Evolutionary conservation across 2,329 filamentous ascomycete species (phyloP).

Genomic region (Amauroascus verrucosus): DNA sequence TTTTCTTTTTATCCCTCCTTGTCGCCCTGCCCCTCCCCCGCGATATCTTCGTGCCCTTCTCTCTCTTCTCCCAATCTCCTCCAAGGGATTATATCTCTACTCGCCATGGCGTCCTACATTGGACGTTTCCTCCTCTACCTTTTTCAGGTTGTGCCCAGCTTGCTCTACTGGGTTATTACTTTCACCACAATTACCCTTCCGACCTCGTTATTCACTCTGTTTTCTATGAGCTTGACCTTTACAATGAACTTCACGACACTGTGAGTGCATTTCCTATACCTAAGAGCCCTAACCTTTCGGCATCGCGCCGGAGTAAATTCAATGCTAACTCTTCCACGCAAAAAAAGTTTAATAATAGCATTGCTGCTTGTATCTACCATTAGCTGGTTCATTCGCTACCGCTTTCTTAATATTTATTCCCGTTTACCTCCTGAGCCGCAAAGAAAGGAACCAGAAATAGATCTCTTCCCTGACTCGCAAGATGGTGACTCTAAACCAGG

Average conservation of each 20-base stretch:
- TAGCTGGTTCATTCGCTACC: conserved; percentile 90
- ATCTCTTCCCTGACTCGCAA: conserved; percentile 86
- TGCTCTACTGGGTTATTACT: conserved; percentile 69
- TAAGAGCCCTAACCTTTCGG: background rate
- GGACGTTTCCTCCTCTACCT: conserved; percentile 34
- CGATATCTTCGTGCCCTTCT: conserved; percentile 4
- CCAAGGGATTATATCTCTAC: conserved; percentile 1
- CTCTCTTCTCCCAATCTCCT: background rate
- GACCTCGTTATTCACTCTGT: conserved; percentile 76
- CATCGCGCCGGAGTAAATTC: background rate
- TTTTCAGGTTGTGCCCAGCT: conserved; percentile 46
- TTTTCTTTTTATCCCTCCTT: conserved; percentile 8
- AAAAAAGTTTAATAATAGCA: conserved; percentile 60
- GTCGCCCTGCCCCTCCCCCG: conserved; percentile 8
- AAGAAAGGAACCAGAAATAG: conserved; percentile 88
- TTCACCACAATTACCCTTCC: conserved; percentile 83
- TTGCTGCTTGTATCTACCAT: conserved; percentile 68
- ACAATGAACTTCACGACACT: conserved; percentile 98
- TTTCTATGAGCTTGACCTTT: conserved; percentile 87
- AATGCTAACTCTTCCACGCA: background rate
- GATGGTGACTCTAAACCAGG: conserved; percentile 84
- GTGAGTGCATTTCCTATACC: conserved; percentile 40
- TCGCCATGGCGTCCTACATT: conserved; percentile 16
- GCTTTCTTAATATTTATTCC: conserved; percentile 94
- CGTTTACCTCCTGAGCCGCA: conserved; percentile 88